These are phyloP conservation scores for Pseudocercospora fuligena DNA, from an alignment of 2,329 filamentous ascomycete genomes.

Conservation along the genomic window DNA sequence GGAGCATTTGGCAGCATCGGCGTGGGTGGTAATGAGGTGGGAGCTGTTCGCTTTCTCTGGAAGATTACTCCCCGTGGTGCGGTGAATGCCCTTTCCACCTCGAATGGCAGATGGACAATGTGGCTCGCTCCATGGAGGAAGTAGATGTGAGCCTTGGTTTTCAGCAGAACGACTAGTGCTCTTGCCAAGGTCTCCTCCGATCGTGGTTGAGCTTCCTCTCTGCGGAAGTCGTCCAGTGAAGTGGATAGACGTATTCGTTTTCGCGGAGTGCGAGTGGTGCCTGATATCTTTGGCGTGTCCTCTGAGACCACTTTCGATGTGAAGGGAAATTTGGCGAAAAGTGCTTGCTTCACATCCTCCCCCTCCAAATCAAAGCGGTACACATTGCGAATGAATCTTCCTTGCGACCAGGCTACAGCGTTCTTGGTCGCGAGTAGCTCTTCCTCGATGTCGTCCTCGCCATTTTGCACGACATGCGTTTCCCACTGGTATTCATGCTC, in stretches of 20 bases:
- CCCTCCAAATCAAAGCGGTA: slow-evolving; percentile 88
- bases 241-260: slow-evolving; percentile 15
- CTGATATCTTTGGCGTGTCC: slow-evolving; percentile 3
- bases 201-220: background rate
- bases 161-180: slow-evolving; percentile 87
- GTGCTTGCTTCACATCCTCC: slow-evolving; percentile 81
- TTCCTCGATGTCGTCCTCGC: slow-evolving; percentile 63
- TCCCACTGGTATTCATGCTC: slow-evolving; percentile 77
- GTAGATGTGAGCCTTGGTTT: slow-evolving; percentile 90
- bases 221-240: slow-evolving; percentile 1
- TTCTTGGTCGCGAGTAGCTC: slow-evolving; percentile 77
- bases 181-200: slow-evolving; percentile 17
- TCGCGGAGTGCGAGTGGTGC: slow-evolving; percentile 10
- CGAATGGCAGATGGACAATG: slow-evolving; percentile 91
- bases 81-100: slow-evolving; percentile 84
- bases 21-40: slow-evolving; percentile 42
- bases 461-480: slow-evolving; percentile 55
- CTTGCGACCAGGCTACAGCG: slow-evolving; percentile 87
- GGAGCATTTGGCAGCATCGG: slow-evolving; percentile 62
- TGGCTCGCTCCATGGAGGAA: slow-evolving; percentile 87
- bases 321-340: slow-evolving; percentile 79
- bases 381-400: slow-evolving; percentile 79
- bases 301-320: background rate
- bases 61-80: slow-evolving; percentile 83
- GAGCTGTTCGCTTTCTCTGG: slow-evolving; percentile 73